Evolutionary conservation across 2,329 filamentous ascomycete species (phyloP), one percentile per base, ranked within the genome.

Genomic region (Alternaria sp.): DNA sequence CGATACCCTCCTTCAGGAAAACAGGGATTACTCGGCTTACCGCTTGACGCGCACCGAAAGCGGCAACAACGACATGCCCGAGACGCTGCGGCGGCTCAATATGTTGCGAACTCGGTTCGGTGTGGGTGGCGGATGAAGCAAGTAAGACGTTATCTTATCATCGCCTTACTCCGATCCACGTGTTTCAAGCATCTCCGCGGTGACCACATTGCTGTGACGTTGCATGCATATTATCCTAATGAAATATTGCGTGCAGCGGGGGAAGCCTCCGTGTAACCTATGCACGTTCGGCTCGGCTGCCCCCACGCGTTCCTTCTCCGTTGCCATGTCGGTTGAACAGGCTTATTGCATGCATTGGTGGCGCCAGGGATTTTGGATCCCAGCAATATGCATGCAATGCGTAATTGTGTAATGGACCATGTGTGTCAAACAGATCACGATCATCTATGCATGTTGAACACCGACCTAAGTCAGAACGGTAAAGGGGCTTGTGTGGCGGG

Each of bases 1-100:
- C 53, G 75, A 80, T 59, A 81, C 81, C 1, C 65, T 83, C 32
- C 73, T 77, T 8, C 78, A 82, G 38, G 80, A 83, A 57, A 76
- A 81, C 62, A 66, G 70, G 58, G 71, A 79, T 50, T 80, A 79
- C 60, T 68, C 75, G 49, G 74, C 72, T 8, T 75, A 72, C 61
- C 73, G 74, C 36, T 62, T 72, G 53, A 73, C 66, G 63, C 73
- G 60, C 58, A 55, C 70, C 27, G 74, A 76, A 27, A 65, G 63
- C 53, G 67, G 69, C 38, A 63, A 70, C 16, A 69, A 67, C 22
- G 68, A 77, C 38, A 74, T 77, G 65, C 73, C 75, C 14, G 71
- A 67, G 46, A 72, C 74, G 11, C 65, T 78, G 18, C 70, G 73
- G 48, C 73, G 75, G 61, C 63, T 78, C 50, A 74, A 77, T 50